A percentile compares a stretch with the other conserved stretches of the same genome.
phyloP scores from a whole-genome alignment of 495 filamentous ascomycete species.

The Chaetomium cochliodes region DNA sequence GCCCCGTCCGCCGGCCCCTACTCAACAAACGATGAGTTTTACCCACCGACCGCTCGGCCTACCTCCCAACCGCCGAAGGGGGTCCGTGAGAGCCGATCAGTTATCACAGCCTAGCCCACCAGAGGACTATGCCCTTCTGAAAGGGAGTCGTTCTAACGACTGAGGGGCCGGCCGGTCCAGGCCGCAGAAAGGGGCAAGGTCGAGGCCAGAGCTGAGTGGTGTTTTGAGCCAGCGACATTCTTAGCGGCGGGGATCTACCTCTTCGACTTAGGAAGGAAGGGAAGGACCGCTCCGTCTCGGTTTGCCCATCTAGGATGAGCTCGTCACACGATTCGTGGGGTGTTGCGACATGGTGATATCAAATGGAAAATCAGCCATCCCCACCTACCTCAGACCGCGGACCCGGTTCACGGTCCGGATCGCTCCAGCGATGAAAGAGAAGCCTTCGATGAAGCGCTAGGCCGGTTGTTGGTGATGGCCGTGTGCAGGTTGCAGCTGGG shows the following conservation, averaged over 20 bases:
- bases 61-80: not conserved
- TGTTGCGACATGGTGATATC: not conserved
- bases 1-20: not conserved
- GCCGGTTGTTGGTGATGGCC: not conserved
- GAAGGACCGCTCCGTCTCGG: slow-evolving; percentile 18
- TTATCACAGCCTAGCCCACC: not conserved
- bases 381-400: not conserved
- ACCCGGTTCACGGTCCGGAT: not conserved
- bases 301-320: not conserved
- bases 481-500: not conserved
- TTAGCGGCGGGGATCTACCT: not conserved
- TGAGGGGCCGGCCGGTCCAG: not conserved
- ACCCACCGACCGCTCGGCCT: not conserved
- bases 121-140: not conserved
- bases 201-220: not conserved
- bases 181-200: not conserved
- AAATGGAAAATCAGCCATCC: not conserved
- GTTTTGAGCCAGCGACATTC: not conserved
- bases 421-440: not conserved
- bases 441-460: not conserved
- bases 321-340: not conserved
- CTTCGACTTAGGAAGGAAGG: not conserved
- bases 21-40: not conserved
- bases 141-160: not conserved
- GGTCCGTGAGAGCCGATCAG: not conserved